Evolutionary conservation across 768 basidiomycete genomes (phyloP).

Genomic region (Arthromyces matolae): DNA sequence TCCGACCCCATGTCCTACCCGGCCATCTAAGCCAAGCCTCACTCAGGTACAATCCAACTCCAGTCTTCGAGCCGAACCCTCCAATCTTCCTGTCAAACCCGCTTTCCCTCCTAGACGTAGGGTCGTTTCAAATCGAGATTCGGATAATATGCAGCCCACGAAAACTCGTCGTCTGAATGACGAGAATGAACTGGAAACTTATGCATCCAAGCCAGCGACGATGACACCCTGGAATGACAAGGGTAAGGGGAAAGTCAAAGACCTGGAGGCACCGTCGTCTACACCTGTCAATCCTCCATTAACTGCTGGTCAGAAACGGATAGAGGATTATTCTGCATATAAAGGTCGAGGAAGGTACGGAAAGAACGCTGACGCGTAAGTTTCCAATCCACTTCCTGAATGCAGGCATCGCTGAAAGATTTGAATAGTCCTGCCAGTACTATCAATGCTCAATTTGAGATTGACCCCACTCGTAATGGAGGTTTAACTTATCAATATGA

Average conservation of each 20-base stretch:
- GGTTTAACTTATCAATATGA: constrained; percentile 70
- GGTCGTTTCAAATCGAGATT: constrained; percentile 14
- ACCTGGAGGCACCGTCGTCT: constrained; percentile 4
- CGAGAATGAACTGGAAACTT: not conserved
- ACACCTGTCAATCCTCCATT: constrained; percentile 23
- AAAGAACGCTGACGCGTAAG: constrained; percentile 31
- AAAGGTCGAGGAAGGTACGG: constrained; percentile 63
- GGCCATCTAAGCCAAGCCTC: constrained; percentile 4
- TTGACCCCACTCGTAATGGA: constrained; percentile 61
- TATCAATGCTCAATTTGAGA: constrained; percentile 63
- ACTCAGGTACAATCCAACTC: not conserved
- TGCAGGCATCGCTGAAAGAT: not conserved
- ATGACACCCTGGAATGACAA: constrained; percentile 1
- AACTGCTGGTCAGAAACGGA: constrained; percentile 19
- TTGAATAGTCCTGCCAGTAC: constrained; percentile 33
- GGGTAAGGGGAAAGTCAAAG: constrained; percentile 18
- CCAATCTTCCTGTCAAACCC: not conserved
- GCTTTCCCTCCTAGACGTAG: not conserved
- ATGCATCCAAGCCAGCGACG: too few species aligned
- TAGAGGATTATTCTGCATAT: constrained; percentile 42
- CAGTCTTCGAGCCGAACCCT: not conserved
- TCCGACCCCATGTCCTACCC: constrained; percentile 11
- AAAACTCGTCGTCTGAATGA: constrained; percentile 14
- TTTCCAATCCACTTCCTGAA: not conserved
- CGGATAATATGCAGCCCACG: constrained; percentile 11